Percentiles rank a stretch among this genome's conserved stretches.
Conservation (phyloP, 257 asterid species). For the Echium plantagineum region DNA sequence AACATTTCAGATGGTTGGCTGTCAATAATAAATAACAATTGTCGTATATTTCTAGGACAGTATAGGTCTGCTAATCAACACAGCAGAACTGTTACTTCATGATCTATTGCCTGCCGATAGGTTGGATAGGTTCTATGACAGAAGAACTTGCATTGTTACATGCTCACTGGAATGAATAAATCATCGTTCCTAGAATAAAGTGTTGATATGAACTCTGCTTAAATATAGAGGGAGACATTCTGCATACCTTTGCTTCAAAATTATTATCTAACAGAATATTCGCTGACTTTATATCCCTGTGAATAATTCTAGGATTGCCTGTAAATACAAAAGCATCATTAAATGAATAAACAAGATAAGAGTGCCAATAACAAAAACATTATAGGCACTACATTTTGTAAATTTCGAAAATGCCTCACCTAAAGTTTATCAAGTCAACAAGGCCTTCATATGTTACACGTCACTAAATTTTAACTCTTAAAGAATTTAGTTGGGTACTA, state of each 20-base stretch:
- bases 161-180: not conserved
- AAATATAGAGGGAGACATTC: not conserved
- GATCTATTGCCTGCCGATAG: too few species aligned
- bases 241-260: slow-evolving; percentile 69
- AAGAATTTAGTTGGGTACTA: not conserved
- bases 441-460: too few species aligned
- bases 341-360: not conserved
- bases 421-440: too few species aligned
- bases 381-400: too few species aligned
- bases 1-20: not conserved
- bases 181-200: not conserved
- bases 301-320: slow-evolving; percentile 90
- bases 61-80: too few species aligned
- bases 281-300: slow-evolving; percentile 80
- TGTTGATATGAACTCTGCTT: not conserved
- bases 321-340: slow-evolving; percentile 5
- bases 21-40: not conserved
- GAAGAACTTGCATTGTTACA: too few species aligned
- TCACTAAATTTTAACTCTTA: not conserved
- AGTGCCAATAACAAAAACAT: not conserved
- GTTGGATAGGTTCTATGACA: too few species aligned
- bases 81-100: too few species aligned
- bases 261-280: slow-evolving; percentile 74
- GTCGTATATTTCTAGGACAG: not conserved
- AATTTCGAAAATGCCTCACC: too few species aligned